phyloP scores from a whole-genome alignment of 257 asterid genomes.

The Solanum virginianum region DNA sequence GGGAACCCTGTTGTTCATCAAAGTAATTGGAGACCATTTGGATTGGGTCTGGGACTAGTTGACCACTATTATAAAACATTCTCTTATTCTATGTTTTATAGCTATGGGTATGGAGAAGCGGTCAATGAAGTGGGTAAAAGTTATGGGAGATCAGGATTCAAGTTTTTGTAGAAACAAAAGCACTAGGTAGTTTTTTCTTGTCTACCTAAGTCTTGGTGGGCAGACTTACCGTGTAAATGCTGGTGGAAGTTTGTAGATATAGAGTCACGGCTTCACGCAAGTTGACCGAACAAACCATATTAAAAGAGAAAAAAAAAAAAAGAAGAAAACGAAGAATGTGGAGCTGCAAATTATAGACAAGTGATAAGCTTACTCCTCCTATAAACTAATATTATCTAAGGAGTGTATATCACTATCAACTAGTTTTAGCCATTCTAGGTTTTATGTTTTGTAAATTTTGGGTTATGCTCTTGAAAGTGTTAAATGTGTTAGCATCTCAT shows the following conservation, averaged over 20 bases:
- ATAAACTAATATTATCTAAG: neutral
- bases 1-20: neutral
- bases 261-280: neutral
- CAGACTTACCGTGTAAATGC: neutral
- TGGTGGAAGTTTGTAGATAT: neutral
- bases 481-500: neutral
- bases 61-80: neutral
- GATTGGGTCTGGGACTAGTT: neutral
- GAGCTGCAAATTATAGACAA: neutral
- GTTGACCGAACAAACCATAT: neutral
- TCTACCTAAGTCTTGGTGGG: neutral
- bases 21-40: neutral
- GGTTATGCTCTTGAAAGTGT: neutral
- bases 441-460: neutral
- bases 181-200: neutral
- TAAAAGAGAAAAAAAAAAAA: neutral
- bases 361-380: neutral
- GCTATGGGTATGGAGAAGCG: neutral
- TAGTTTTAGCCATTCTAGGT: neutral
- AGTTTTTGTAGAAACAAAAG: neutral
- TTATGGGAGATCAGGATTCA: neutral
- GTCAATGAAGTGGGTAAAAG: neutral
- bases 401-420: neutral
- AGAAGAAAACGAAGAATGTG: neutral
- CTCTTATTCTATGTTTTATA: neutral